phyloP scores from a whole-genome alignment of 805 yeast species.

The Candida morakotiae region DNA sequence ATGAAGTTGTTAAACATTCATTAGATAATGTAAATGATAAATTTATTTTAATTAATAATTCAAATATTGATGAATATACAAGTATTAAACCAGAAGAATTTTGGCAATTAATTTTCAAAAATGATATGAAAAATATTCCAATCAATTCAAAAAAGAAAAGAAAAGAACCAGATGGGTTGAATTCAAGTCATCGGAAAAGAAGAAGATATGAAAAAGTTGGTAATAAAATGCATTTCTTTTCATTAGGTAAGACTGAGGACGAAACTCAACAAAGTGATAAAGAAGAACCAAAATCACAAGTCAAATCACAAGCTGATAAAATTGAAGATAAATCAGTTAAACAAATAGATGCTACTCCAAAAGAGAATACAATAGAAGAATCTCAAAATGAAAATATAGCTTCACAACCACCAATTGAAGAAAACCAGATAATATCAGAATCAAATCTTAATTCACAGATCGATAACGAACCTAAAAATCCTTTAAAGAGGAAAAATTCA shows the following conservation, averaged over 20 bases:
- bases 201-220: slow-evolving; percentile 28
- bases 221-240: slow-evolving; percentile 30
- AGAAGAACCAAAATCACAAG: not conserved
- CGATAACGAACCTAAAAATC: not conserved
- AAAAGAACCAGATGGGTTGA: slow-evolving; percentile 5
- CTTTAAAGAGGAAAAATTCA: not conserved
- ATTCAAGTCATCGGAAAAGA: slow-evolving; percentile 22
- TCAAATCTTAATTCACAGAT: no score
- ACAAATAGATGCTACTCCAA: not conserved
- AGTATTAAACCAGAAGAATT: not conserved
- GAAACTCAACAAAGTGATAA: not conserved
- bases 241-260: slow-evolving; percentile 12
- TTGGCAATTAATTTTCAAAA: not conserved
- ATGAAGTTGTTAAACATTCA: not conserved
- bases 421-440: no score
- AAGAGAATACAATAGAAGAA: not conserved
- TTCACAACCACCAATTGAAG: no score
- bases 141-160: slow-evolving; percentile 5
- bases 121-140: not conserved
- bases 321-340: not conserved
- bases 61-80: not conserved
- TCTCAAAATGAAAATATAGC: not conserved
- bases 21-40: not conserved
- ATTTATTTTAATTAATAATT: slow-evolving; percentile 1
- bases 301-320: not conserved